These are phyloP conservation scores for Domatiomyces globalis DNA, from an alignment of 2,329 filamentous ascomycete genomes.

Conservation along the genomic window DNA sequence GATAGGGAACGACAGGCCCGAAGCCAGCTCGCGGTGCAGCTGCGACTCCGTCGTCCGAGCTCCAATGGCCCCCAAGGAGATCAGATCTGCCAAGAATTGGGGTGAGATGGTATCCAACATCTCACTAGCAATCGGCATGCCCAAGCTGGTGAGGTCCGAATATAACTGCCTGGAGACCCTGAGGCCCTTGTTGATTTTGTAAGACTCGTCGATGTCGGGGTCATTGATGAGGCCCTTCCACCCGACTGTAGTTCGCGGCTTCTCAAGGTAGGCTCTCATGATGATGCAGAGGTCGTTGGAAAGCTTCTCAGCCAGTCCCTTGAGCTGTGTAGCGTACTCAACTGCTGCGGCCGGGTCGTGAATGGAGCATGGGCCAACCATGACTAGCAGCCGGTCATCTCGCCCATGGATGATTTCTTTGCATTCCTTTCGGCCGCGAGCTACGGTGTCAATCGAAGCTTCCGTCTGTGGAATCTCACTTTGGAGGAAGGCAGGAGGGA, in stretches of 20 bases:
- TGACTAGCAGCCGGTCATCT: constrained; percentile 53
- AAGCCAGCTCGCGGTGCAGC: constrained; percentile 85
- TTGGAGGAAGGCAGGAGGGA: constrained; percentile 84
- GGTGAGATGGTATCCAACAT: constrained; percentile 98
- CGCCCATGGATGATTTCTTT: constrained; percentile 47
- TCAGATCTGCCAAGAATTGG: constrained; percentile 84
- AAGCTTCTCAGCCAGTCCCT: constrained; percentile 75
- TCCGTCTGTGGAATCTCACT: constrained; percentile 60
- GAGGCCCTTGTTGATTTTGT: constrained; percentile 97
- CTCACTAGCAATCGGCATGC: constrained; percentile 93
- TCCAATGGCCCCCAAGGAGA: constrained; percentile 84
- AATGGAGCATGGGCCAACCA: constrained; percentile 92
- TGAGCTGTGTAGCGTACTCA: constrained; percentile 77
- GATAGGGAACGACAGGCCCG: constrained; percentile 88
- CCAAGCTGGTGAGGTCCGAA: constrained; percentile 75
- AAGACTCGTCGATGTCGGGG: constrained; percentile 93
- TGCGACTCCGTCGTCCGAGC: constrained; percentile 95
- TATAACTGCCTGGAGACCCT: constrained; percentile 78
- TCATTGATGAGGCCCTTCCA: constrained; percentile 99
- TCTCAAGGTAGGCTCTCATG: constrained; percentile 97
- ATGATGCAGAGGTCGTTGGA: constrained; percentile 81
- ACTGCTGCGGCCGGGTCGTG: constrained; percentile 84
- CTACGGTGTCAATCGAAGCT: constrained; percentile 37
- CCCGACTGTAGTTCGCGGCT: constrained; percentile 91
- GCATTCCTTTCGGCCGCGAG: constrained; percentile 45